Percentiles rank a stretch among this genome's conserved stretches.
These are phyloP conservation scores for Barnettozyma botsteinii DNA, from an alignment of 805 yeast genomes.

Conservation along the genomic window DNA sequence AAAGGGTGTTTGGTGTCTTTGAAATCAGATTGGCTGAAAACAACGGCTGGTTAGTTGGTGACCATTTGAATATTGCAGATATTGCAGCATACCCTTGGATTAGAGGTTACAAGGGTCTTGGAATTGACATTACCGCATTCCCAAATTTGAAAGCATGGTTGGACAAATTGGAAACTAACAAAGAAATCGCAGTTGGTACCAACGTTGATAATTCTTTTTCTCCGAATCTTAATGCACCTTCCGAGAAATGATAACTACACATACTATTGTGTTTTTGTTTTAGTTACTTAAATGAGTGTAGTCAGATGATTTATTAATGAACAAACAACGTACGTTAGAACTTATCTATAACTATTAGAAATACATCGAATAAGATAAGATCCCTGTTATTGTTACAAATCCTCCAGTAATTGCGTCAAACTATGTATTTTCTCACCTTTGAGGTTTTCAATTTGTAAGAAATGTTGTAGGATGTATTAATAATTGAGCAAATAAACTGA, in stretches of 20 bases:
- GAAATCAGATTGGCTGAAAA: constrained; percentile 45
- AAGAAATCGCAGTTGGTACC: constrained; percentile 19
- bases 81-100: constrained; percentile 46
- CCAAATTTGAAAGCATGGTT: constrained; percentile 39
- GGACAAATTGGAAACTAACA: constrained; percentile 28
- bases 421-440: background rate
- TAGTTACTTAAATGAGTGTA: too few species aligned
- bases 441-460: background rate
- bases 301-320: too few species aligned
- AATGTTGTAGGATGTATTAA: background rate
- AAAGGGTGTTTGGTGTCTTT: constrained; percentile 47
- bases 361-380: background rate
- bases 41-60: constrained; percentile 55
- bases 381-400: too few species aligned
- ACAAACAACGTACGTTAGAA: too few species aligned
- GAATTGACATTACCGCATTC: constrained; percentile 32
- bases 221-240: too few species aligned
- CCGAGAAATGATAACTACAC: too few species aligned
- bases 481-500: background rate
- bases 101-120: constrained; percentile 5
- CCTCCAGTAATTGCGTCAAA: too few species aligned
- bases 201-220: constrained; percentile 2
- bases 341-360: too few species aligned
- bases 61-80: constrained; percentile 56
- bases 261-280: too few species aligned